These are phyloP conservation scores for Lyophyllum shimeji DNA, from an alignment of 768 basidiomycete species.

Conservation along the genomic window DNA sequence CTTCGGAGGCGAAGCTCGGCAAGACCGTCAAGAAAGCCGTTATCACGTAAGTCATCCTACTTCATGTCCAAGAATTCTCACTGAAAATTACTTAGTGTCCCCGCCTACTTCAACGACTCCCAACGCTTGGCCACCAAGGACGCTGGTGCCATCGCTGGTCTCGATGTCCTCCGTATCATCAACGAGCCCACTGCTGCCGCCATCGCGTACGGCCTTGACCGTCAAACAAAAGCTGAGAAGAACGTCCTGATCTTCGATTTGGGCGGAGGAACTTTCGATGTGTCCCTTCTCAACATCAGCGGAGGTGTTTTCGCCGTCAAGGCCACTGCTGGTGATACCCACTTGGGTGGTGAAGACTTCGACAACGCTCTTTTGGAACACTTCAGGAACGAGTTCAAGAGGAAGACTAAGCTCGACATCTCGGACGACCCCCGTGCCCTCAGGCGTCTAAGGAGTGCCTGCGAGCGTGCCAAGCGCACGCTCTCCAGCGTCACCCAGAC, in stretches of 20 bases:
- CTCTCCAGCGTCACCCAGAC: slow-evolving; percentile 98
- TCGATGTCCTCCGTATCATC: slow-evolving; percentile 99
- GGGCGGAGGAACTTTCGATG: slow-evolving; percentile 99
- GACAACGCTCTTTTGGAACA: slow-evolving; percentile 97
- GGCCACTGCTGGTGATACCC: slow-evolving; percentile 98
- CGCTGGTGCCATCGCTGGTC: slow-evolving; percentile 95
- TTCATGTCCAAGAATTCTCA: not conserved
- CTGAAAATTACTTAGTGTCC: slow-evolving; percentile 55
- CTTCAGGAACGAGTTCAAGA: slow-evolving; percentile 99
- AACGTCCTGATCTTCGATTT: slow-evolving; percentile 99
- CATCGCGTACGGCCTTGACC: slow-evolving; percentile 98
- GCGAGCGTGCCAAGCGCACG: slow-evolving; percentile 99
- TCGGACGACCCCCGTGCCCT: slow-evolving; percentile 96
- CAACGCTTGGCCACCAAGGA: slow-evolving; percentile 99
- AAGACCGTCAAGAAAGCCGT: slow-evolving; percentile 99
- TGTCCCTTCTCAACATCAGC: slow-evolving; percentile 95
- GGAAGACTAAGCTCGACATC: slow-evolving; percentile 95
- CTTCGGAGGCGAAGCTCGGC: slow-evolving; percentile 98
- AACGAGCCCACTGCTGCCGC: slow-evolving; percentile 99
- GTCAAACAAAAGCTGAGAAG: slow-evolving; percentile 92
- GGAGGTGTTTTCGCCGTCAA: slow-evolving; percentile 99
- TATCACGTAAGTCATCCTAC: slow-evolving; percentile 71
- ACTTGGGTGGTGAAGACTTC: slow-evolving; percentile 99
- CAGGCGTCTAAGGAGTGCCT: slow-evolving; percentile 92
- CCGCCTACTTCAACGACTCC: slow-evolving; percentile 99